phyloP scores from a whole-genome alignment of 352 stramenopile species.

The Phytophthora ramorum region DNA sequence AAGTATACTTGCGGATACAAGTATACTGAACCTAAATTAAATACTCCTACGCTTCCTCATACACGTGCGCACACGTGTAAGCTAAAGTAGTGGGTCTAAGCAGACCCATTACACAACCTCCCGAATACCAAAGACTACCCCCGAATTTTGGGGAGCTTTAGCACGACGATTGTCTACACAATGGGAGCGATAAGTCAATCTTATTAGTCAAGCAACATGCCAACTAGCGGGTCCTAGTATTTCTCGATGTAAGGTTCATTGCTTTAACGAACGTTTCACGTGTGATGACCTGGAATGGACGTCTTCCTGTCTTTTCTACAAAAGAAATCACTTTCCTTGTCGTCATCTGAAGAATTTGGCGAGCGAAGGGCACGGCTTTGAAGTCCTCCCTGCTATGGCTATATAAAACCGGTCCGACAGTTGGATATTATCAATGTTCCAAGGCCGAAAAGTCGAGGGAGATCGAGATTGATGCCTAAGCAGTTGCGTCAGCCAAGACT shows the following conservation, averaged over 20 bases:
- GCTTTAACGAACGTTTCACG: background rate
- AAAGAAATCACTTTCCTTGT: conserved; percentile 14
- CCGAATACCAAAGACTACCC: background rate
- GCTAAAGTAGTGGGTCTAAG: too few species aligned
- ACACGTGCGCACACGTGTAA: too few species aligned
- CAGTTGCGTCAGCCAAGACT: conserved; percentile 6
- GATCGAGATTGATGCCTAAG: background rate
- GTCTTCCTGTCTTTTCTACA: conserved; percentile 8
- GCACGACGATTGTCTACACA: background rate
- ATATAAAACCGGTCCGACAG: background rate
- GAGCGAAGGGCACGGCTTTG: background rate
- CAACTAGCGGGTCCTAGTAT: conserved; percentile 21
- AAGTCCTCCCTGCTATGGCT: conserved; percentile 6
- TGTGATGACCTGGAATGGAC: conserved; percentile 8
- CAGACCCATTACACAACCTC: conserved; percentile 4
- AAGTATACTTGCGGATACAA: too few species aligned
- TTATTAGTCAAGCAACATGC: conserved; percentile 17
- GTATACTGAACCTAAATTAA: too few species aligned
- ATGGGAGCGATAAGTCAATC: conserved; percentile 30
- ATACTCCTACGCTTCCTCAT: too few species aligned
- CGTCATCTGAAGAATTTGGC: conserved; percentile 15
- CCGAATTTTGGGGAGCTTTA: conserved; percentile 2
- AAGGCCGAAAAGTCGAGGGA: conserved; percentile 2
- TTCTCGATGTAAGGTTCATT: conserved; percentile 1
- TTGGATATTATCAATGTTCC: conserved; percentile 1